Base-by-base conservation (phyloP, 768 basidiomycete genomes). In the Hemileccinum impolitum region DNA sequence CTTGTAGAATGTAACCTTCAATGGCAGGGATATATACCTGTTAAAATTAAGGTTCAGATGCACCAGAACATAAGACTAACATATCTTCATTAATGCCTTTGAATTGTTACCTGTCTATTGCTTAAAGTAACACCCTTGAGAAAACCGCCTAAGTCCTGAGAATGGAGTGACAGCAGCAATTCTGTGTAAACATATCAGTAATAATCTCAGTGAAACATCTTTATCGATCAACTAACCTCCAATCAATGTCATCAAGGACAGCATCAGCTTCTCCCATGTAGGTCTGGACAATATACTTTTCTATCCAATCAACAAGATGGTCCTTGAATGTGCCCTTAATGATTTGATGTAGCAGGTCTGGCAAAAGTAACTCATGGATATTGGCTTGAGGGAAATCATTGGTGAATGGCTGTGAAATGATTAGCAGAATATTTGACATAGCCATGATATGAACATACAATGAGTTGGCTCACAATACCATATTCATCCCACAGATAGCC, bases 341-440 rank as follows among this genome's bases (percentile, higher is more conserved):
- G 3, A 48, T 23, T 40, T 48, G 39, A 41, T 48, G 47, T 1
- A 48, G 17, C 46, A 70, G 39, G 43, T 68, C 64, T 2, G 55
- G 54, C 1, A 62, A 17, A 0, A 71, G 41, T 1, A 68, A 50
- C 15, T 64, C 50, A 46, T 69, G 59, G 13, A 70, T 70, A 19
- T 71, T 54, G 0, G 68, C 66, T 21, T 55, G 57, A 1, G 68
- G 65, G 32, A 70, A 70, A 26, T 56, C 43, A 17, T 41, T 48
- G 1, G 67, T 71, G 43, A 70, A 71, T 7, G 68, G 67, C 67
- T 68, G 14, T 12, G 15, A 2, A 6, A 15, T 35, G n/a, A 17
- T 35, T 7, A 35, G 34, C n/a, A n/a, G n/a, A n/a, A n/a, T n/a
- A n/a, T n/a, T n/a, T n/a, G n/a, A 35, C 12, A 12, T n/a, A 7